Conservation (phyloP, 441 rosid genomes). For the Adansonia madagascariensis region DNA sequence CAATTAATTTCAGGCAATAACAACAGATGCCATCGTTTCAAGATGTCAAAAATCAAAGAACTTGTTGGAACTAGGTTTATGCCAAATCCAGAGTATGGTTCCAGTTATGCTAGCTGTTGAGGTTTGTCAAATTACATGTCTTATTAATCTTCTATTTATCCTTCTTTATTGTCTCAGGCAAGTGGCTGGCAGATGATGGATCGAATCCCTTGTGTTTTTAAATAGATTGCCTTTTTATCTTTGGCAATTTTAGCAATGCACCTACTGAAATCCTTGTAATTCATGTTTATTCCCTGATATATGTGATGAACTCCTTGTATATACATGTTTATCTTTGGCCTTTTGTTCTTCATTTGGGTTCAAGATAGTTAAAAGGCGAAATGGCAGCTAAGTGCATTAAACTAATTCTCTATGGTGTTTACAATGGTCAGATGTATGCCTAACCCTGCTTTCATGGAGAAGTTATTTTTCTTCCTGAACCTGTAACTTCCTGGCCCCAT, state of each 20-base stretch:
- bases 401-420: background rate
- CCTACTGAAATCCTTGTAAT: background rate
- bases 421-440: background rate
- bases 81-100: constrained; percentile 60
- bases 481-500: background rate
- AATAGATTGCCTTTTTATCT: background rate
- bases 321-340: background rate
- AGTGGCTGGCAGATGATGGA: background rate
- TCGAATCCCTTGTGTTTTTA: background rate
- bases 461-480: background rate
- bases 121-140: constrained; percentile 48
- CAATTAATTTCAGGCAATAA: constrained; percentile 59
- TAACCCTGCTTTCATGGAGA: background rate
- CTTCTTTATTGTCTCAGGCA: background rate
- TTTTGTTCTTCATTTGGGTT: background rate
- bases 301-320: background rate
- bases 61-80: constrained; percentile 54
- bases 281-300: background rate
- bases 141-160: background rate
- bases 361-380: background rate
- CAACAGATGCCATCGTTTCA: constrained; percentile 52
- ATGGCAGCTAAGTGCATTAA: background rate
- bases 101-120: constrained; percentile 65
- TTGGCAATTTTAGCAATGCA: background rate
- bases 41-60: constrained; percentile 55